Evolutionary conservation across 495 filamentous ascomycete genomes (phyloP).

Genomic region (Penicillium tannophilum): DNA sequence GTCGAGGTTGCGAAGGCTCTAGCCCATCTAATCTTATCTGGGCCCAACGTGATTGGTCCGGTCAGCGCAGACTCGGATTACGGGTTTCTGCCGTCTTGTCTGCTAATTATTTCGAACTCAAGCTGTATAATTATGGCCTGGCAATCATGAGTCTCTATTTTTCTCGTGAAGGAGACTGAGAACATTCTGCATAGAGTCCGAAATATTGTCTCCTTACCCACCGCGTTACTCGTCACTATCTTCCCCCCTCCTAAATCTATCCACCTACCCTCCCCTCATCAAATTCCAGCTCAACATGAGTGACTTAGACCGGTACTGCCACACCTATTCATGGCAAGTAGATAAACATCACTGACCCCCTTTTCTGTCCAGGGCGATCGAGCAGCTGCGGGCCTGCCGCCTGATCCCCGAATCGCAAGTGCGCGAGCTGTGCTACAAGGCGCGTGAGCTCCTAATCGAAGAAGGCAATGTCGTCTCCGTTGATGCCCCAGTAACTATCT

Average conservation of each 20-base stretch:
- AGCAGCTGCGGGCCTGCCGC: constrained; percentile 89
- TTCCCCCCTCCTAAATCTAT: constrained; percentile 6
- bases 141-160: constrained; percentile 27
- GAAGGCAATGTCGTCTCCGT: constrained; percentile 98
- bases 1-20: constrained; percentile 26
- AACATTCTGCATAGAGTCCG: constrained; percentile 12
- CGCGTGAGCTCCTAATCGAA: constrained; percentile 93
- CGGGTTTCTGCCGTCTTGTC: constrained; percentile 3
- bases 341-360: constrained; percentile 7
- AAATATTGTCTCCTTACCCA: constrained; percentile 13
- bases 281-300: constrained; percentile 62
- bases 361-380: constrained; percentile 71
- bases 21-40: constrained; percentile 51
- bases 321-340: not conserved
- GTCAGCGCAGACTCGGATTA: constrained; percentile 10
- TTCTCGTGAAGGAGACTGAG: constrained; percentile 20
- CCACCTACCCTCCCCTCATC: constrained; percentile 8
- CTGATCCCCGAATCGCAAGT: constrained; percentile 95
- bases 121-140: constrained; percentile 15
- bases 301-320: constrained; percentile 77
- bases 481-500: constrained; percentile 97
- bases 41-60: constrained; percentile 35
- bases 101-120: constrained; percentile 5
- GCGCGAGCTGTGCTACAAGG: constrained; percentile 96
- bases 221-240: constrained; percentile 13